A percentile compares a stretch with the other conserved stretches of the same genome.
These are phyloP conservation scores for Adansonia digitata DNA, from an alignment of 345 rosid species.

Conservation along the genomic window DNA sequence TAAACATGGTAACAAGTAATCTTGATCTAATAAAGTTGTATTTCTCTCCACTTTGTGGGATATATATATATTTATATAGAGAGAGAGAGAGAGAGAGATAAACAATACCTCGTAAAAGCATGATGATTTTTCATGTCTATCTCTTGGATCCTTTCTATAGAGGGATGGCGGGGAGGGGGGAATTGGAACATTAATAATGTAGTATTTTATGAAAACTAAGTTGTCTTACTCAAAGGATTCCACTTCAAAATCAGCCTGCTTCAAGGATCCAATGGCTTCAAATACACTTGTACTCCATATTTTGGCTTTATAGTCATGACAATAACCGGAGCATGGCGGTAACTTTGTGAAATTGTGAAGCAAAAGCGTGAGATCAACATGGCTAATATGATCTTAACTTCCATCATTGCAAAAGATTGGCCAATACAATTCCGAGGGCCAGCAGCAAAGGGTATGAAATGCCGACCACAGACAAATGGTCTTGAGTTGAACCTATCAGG, in stretches of 20 bases:
- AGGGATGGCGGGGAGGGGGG: neutral
- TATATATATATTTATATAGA: too few relatives aligned
- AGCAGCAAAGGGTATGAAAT: slow-evolving; percentile 76
- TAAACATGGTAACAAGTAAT: neutral
- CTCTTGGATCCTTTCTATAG: neutral
- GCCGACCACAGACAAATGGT: slow-evolving; percentile 42
- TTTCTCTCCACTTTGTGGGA: neutral
- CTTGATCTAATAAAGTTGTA: neutral
- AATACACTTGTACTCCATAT: slow-evolving; percentile 60
- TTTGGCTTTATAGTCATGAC: slow-evolving; percentile 74
- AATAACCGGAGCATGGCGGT: slow-evolving; percentile 70
- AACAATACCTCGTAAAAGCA: neutral
- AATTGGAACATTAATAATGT: too few relatives aligned
- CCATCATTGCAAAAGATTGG: slow-evolving; percentile 78
- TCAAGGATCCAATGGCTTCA: slow-evolving; percentile 40
- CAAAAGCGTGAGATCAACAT: slow-evolving; percentile 56
- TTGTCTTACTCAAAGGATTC: slow-evolving; percentile 1
- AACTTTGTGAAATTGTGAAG: slow-evolving; percentile 49
- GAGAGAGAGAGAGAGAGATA: too few relatives aligned
- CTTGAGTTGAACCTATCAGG: slow-evolving; percentile 65
- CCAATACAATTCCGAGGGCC: slow-evolving; percentile 80
- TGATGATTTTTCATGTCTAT: slow-evolving; percentile 4
- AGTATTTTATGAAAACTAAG: neutral
- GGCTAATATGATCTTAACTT: slow-evolving; percentile 68
- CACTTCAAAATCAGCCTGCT: neutral